Percentiles rank a stretch among this genome's conserved stretches.
Evolutionary conservation across 2,329 filamentous ascomycete species (phyloP).

Genomic region (Alternaria metachromatica): DNA sequence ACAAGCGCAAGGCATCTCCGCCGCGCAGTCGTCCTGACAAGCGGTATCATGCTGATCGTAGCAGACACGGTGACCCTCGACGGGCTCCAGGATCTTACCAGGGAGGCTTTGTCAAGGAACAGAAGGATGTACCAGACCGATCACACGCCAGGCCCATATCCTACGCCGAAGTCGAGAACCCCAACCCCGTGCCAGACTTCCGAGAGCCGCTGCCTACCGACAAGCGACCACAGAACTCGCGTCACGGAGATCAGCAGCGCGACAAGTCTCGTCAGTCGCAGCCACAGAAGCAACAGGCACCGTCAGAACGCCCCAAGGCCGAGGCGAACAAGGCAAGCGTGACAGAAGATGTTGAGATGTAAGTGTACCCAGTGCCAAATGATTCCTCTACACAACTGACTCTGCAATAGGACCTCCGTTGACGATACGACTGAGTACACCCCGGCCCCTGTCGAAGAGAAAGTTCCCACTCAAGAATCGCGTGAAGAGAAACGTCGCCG

Average conservation of each 20-base stretch:
- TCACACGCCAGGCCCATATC: conserved; percentile 34
- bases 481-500: conserved; percentile 43
- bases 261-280: conserved; percentile 6
- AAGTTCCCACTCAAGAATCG: conserved; percentile 38
- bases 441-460: conserved; percentile 27
- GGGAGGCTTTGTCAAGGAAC: conserved; percentile 14
- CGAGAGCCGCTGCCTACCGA: conserved; percentile 18
- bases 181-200: conserved; percentile 47
- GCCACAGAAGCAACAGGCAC: conserved; percentile 12
- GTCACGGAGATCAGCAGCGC: conserved; percentile 1
- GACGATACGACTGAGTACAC: conserved; percentile 29
- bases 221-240: conserved; percentile 6
- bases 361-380: neutral
- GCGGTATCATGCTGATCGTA: conserved; percentile 54
- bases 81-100: conserved; percentile 55
- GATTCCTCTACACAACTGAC: conserved; percentile 12
- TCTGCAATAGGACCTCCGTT: conserved; percentile 18
- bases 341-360: conserved; percentile 28
- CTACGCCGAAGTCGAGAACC: conserved; percentile 49
- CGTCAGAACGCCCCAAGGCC: conserved; percentile 2
- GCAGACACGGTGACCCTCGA: conserved; percentile 62
- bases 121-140: conserved; percentile 15
- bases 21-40: conserved; percentile 59
- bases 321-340: conserved; percentile 5
- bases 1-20: conserved; percentile 52